Percentiles rank a stretch among this genome's conserved stretches.
These are phyloP conservation scores for Fusarium scirpi DNA, from an alignment of 2,329 filamentous ascomycete species.

Conservation along the genomic window DNA sequence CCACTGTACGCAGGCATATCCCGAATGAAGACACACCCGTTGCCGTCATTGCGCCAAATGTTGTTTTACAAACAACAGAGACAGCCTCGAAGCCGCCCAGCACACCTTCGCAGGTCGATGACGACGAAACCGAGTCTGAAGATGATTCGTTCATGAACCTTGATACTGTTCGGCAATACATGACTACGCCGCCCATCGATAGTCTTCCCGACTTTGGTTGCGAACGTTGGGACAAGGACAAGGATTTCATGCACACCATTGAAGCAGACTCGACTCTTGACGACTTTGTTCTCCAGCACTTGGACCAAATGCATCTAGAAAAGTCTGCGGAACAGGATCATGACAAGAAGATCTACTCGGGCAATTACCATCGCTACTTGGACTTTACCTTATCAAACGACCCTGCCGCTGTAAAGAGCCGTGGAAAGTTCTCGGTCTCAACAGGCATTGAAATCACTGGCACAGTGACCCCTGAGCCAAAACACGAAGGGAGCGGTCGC, in stretches of 20 bases:
- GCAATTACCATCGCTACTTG: conserved; percentile 65
- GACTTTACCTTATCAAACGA: conserved; percentile 68
- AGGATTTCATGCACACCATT: conserved; percentile 58
- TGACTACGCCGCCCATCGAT: conserved; percentile 67
- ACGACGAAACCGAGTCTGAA: conserved; percentile 67
- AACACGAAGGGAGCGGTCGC: conserved; percentile 66
- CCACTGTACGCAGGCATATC: background rate
- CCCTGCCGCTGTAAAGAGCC: conserved; percentile 65
- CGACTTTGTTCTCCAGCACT: conserved; percentile 60
- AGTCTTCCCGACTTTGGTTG: conserved; percentile 62
- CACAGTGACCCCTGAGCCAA: conserved; percentile 63
- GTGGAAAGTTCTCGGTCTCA: conserved; percentile 64
- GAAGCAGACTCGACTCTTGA: conserved; percentile 56
- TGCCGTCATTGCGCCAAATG: conserved; percentile 19
- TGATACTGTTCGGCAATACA: conserved; percentile 62
- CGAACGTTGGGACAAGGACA: conserved; percentile 62
- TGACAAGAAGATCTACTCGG: conserved; percentile 57
- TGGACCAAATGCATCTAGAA: conserved; percentile 57
- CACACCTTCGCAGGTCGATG: conserved; percentile 64
- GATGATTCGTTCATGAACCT: conserved; percentile 64
- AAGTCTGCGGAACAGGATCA: conserved; percentile 55
- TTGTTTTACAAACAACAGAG: conserved; percentile 48
- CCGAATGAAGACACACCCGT: background rate
- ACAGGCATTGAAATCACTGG: conserved; percentile 51
- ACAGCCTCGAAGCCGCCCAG: conserved; percentile 54